Base-by-base conservation (phyloP, 192 early-diverging fungal species). In the Podila epicladia region DNA sequence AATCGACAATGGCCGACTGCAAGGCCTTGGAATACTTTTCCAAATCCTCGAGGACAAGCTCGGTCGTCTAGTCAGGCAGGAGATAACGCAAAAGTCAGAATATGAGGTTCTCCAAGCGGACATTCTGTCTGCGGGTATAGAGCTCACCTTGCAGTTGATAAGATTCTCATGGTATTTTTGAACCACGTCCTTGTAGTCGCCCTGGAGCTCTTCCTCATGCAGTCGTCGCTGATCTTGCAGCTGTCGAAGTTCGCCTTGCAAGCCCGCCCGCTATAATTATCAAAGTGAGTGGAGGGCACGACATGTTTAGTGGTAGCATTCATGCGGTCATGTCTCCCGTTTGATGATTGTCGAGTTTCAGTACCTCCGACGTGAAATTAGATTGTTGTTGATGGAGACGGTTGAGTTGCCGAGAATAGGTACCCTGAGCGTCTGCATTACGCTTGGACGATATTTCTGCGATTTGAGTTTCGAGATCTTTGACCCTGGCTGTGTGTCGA, bases 11-110 rank as follows among this genome's bases (percentile, higher is more conserved):
- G 3, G 94, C 93, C 24, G 86, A 90, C 45, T 74, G 67, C 9
- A 99, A 84, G 6, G 96, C 96, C 73, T 92, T 93, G 22, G 89
- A 84, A 64, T 97, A 98, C 45, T 89, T 93, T 33, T 96, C 93
- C 37, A 98, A 77, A 77, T 99, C 98, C 5, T 79, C 73, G 49
- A 90, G 71, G 9, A 93, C 96, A 82, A 97, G 72, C 78, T 96
- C 91, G 37, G 90, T 90, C 0, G 94, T 94, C 78, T 90, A 69
- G 8, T 19, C 24, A 29, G 5, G 29, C n/a, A 35, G 3, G 17
- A 26, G 17, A 32, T 58, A 51, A 31, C 4, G 35, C 9, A 32
- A 12, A 32, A 24, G 24, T 37, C n/a, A 35, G 13, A 37, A 51
- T 32, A 20, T 13, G 33, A 9, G 38, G 41, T 45, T 45, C 41